Conservation (phyloP, 306 rosid genomes). For the Cucurbita pepo region DNA sequence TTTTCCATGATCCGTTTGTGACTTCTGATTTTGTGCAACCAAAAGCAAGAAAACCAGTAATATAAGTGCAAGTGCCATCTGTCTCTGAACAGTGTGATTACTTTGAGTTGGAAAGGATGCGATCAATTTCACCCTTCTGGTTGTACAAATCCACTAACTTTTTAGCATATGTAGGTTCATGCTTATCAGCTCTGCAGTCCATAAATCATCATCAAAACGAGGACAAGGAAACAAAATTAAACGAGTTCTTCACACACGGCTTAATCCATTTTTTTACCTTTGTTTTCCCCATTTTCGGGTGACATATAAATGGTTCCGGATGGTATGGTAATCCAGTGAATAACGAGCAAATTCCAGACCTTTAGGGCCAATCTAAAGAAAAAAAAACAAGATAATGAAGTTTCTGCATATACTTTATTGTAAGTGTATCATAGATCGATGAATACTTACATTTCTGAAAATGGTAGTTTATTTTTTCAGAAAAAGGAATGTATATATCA, state of each 20-base stretch:
- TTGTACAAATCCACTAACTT: conserved; percentile 75
- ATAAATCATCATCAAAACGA: neutral
- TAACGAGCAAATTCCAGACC: conserved; percentile 93
- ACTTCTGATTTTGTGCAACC: neutral
- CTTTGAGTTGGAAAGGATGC: conserved; percentile 29
- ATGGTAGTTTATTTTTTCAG: neutral
- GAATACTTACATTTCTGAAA: neutral
- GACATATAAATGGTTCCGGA: conserved; percentile 64
- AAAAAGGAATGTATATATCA: neutral
- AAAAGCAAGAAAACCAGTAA: neutral
- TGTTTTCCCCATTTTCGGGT: conserved; percentile 79
- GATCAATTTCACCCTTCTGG: conserved; percentile 70
- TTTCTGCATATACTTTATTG: neutral
- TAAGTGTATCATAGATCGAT: neutral
- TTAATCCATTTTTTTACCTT: conserved; percentile 31
- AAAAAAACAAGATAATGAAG: conserved; percentile 7
- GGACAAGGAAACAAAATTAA: neutral
- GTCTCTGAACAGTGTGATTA: neutral
- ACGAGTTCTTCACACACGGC: neutral
- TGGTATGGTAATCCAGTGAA: conserved; percentile 93
- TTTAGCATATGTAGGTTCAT: conserved; percentile 75
- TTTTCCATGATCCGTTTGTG: neutral
- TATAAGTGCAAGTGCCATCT: neutral
- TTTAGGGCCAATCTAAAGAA: conserved; percentile 69
- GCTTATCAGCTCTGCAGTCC: conserved; percentile 72